Evolutionary conservation across 179 eudicot species (phyloP).

Genomic region (Silene vulgaris): DNA sequence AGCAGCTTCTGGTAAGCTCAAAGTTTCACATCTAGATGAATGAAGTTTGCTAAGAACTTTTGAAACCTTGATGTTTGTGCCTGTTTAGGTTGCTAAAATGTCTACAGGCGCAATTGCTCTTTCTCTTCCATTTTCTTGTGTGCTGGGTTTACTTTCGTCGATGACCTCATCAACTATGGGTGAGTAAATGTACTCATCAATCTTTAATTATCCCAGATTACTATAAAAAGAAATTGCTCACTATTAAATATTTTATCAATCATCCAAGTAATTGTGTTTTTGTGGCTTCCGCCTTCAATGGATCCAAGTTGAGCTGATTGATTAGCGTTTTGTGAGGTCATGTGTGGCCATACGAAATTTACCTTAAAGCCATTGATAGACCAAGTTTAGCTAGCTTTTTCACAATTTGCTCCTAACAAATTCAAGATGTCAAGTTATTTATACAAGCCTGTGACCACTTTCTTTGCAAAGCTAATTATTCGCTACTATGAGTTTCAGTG

Average conservation of each 20-base stretch:
- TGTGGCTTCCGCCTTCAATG: too few relatives aligned
- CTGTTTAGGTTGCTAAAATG: constrained; percentile 51
- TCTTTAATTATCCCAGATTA: too few relatives aligned
- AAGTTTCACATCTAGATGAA: neutral
- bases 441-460: neutral
- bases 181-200: constrained; percentile 21
- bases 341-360: too few relatives aligned
- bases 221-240: too few relatives aligned
- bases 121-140: constrained; percentile 66
- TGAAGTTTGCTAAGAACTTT: neutral
- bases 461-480: neutral
- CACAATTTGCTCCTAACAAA: neutral
- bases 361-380: neutral
- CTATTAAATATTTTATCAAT: too few relatives aligned
- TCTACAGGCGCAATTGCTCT: constrained; percentile 67
- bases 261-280: too few relatives aligned
- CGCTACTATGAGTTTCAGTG: constrained; percentile 26
- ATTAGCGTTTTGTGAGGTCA: too few relatives aligned
- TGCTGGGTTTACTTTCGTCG: constrained; percentile 67
- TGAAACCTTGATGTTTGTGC: neutral
- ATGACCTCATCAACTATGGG: constrained; percentile 83
- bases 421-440: neutral
- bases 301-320: too few relatives aligned
- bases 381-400: neutral
- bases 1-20: constrained; percentile 71